Evolutionary conservation across 306 rosid species (phyloP).

Genomic region (Delonix regia): DNA sequence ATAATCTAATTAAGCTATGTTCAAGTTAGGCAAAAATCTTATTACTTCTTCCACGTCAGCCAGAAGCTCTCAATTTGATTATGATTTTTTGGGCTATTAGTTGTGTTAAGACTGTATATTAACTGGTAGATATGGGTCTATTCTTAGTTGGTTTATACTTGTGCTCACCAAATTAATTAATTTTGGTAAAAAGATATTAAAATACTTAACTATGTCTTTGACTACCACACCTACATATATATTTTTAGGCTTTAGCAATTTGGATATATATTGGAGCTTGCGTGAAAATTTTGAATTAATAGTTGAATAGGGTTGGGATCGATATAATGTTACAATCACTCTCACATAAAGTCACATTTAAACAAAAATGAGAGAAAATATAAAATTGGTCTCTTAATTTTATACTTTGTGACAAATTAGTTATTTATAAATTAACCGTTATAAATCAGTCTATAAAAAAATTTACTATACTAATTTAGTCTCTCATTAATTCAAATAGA

Average conservation of each 20-base stretch:
- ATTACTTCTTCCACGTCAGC: not conserved
- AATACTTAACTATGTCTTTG: not conserved
- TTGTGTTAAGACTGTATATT: not conserved
- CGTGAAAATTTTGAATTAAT: not conserved
- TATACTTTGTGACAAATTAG: too few species aligned
- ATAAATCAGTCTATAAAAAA: too few species aligned
- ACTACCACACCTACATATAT: not conserved
- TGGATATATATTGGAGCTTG: not conserved
- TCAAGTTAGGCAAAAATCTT: too few species aligned
- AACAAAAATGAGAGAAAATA: too few species aligned
- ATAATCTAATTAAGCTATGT: too few species aligned
- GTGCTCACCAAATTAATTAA: not conserved
- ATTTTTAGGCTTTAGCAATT: conserved; percentile 13
- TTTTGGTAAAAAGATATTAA: not conserved
- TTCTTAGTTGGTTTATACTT: not conserved
- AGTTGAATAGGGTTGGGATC: not conserved
- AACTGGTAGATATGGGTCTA: not conserved
- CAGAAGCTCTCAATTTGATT: too few species aligned
- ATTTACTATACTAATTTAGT: too few species aligned
- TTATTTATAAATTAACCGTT: too few species aligned
- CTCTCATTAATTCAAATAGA: too few species aligned
- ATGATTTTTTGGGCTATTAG: not conserved
- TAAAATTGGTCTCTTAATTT: too few species aligned
- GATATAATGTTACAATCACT: not conserved
- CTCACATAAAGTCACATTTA: too few species aligned